A percentile compares a stretch with the other conserved stretches of the same genome.
These are phyloP conservation scores for Ascochyta rabiei DNA, from an alignment of 2,329 filamentous ascomycete species.

Conservation along the genomic window DNA sequence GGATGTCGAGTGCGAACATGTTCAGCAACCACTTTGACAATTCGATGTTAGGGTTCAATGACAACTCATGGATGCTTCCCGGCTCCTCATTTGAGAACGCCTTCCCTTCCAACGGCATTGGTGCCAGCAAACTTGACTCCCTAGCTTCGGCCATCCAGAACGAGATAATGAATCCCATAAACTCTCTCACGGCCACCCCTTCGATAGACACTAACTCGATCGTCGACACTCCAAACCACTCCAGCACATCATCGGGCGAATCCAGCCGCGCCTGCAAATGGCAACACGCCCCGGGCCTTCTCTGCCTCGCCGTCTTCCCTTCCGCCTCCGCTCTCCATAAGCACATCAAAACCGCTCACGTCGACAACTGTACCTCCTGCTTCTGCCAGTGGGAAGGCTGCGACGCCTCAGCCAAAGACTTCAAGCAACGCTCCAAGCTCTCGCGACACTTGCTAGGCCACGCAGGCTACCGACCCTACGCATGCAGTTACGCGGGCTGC, in stretches of 20 bases:
- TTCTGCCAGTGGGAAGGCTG: conserved; percentile 47
- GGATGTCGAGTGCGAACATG: conserved; percentile 20
- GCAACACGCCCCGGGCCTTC: conserved; percentile 33
- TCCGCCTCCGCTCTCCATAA: conserved; percentile 40
- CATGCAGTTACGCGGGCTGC: conserved; percentile 44
- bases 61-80: conserved; percentile 38
- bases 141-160: conserved; percentile 37
- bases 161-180: conserved; percentile 29
- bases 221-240: conserved; percentile 1
- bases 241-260: conserved; percentile 13
- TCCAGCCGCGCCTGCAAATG: conserved; percentile 40
- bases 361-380: conserved; percentile 43
- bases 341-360: conserved; percentile 44
- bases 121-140: conserved; percentile 35
- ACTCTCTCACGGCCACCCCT: conserved; percentile 14
- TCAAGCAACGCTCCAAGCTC: conserved; percentile 49
- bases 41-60: conserved; percentile 29
- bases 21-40: conserved; percentile 23
- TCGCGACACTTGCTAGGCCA: conserved; percentile 47
- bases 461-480: conserved; percentile 46
- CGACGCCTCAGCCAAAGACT: conserved; percentile 43
- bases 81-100: conserved; percentile 28
- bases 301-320: conserved; percentile 40
- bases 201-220: conserved; percentile 13
- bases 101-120: conserved; percentile 19